A percentile compares a stretch with the other conserved stretches of the same genome.
Evolutionary conservation across 2,329 filamentous ascomycete genomes (phyloP).

Genomic region (Ceratocystis ficicola): DNA sequence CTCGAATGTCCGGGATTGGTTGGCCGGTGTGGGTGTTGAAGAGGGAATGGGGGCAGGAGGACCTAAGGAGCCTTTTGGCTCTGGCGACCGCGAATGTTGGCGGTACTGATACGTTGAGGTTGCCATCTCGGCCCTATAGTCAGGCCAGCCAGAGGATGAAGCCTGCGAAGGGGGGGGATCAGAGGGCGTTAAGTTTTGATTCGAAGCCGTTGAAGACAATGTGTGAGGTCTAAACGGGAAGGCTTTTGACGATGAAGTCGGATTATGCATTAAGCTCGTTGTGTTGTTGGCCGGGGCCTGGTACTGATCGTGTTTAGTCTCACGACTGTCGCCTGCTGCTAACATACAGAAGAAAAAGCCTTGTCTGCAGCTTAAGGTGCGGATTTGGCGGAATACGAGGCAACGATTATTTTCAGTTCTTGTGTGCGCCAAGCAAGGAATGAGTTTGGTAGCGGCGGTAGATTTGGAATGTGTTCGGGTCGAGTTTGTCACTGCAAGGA

Average conservation of each 20-base stretch:
- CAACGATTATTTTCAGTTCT: neutral
- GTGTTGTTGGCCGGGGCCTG: constrained; percentile 10
- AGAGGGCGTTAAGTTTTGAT: neutral
- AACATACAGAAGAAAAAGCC: constrained; percentile 8
- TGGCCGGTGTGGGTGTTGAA: constrained; percentile 13
- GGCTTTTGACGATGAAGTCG: constrained; percentile 8
- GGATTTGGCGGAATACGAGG: neutral
- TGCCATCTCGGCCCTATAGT: constrained; percentile 13
- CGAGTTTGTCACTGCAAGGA: neutral
- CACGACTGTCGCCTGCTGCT: neutral
- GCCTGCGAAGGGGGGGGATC: constrained; percentile 1
- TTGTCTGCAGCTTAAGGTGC: neutral
- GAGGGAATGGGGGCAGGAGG: constrained; percentile 12
- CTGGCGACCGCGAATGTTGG: constrained; percentile 19
- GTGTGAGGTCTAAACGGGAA: constrained; percentile 11
- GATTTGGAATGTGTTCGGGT: neutral
- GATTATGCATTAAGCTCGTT: constrained; percentile 1
- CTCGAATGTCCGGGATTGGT: constrained; percentile 13
- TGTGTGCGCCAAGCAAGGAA: neutral
- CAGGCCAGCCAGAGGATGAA: constrained; percentile 1
- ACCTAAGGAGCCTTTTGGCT: constrained; percentile 15
- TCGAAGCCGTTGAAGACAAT: neutral
- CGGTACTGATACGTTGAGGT: constrained; percentile 13
- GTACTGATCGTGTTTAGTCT: neutral
- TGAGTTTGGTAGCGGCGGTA: neutral